Percentiles rank a stretch among this genome's conserved stretches.
These are phyloP conservation scores for Chalaropsis thielavioides DNA, from an alignment of 2,329 filamentous ascomycete genomes.

Conservation along the genomic window DNA sequence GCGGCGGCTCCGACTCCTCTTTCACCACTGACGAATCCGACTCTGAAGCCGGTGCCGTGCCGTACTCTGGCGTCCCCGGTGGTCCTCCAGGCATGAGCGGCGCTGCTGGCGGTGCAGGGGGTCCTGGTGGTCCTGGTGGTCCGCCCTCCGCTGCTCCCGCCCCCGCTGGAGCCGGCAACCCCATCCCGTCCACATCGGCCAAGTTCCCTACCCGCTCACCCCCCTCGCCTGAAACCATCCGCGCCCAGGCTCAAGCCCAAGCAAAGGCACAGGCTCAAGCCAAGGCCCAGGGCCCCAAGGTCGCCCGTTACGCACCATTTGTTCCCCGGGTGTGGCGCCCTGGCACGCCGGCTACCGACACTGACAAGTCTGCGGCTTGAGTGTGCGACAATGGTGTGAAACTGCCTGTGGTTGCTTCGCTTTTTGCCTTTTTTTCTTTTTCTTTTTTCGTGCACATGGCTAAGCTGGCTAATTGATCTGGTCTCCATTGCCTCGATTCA, in stretches of 20 bases:
- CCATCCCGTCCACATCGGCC: neutral
- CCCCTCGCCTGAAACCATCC: neutral
- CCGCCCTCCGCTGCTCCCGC: neutral
- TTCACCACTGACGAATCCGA: neutral
- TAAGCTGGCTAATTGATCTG: neutral
- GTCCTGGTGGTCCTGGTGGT: neutral
- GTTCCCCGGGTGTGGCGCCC: constrained; percentile 10
- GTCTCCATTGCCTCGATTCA: neutral
- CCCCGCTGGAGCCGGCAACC: neutral
- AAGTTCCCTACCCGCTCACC: constrained; percentile 8
- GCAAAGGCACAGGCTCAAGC: neutral
- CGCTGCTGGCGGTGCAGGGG: neutral
- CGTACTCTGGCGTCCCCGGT: neutral
- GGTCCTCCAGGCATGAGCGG: too few relatives aligned
- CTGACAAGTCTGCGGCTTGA: neutral
- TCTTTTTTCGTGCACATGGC: neutral
- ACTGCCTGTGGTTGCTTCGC: neutral
- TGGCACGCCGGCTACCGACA: constrained; percentile 1
- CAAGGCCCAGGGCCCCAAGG: constrained; percentile 13
- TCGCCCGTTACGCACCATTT: constrained; percentile 14
- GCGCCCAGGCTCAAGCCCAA: neutral
- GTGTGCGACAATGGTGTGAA: neutral
- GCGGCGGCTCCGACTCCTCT: neutral
- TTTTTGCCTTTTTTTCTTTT: constrained; percentile 1
- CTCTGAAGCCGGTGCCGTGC: neutral